Percentiles rank a stretch among this genome's conserved stretches.
phyloP scores from a whole-genome alignment of 352 stramenopile species.

The Phytophthora niederhauseri region DNA sequence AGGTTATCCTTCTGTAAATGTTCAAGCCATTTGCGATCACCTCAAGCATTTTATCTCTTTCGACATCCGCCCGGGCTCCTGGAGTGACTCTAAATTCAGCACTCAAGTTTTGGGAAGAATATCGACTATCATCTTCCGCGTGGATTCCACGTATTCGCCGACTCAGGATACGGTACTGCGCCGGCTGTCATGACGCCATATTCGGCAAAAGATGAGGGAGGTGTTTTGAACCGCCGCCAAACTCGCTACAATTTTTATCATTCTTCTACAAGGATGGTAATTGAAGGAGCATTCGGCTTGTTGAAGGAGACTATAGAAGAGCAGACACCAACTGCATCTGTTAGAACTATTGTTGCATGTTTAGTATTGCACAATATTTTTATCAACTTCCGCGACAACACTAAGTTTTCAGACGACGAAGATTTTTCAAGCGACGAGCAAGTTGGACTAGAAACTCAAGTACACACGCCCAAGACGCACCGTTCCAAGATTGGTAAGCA shows the following conservation, averaged over 20 bases:
- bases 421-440: background rate
- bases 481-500: background rate
- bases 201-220: background rate
- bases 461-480: background rate
- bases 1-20: background rate
- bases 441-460: background rate
- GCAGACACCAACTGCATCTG: background rate
- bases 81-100: background rate
- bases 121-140: background rate
- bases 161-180: background rate
- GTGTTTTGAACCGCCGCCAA: background rate
- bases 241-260: background rate
- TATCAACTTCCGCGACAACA: background rate
- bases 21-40: background rate
- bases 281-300: background rate
- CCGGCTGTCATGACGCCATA: background rate
- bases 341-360: background rate
- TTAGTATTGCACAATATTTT: background rate
- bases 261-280: background rate
- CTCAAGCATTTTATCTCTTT: background rate
- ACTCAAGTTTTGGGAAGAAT: background rate
- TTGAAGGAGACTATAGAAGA: background rate
- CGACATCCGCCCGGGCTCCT: background rate
- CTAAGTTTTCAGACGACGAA: background rate
- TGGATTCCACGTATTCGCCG: background rate